Base-by-base conservation (phyloP, 1,139 yeast genomes). In the Geotrichum fermentans region DNA sequence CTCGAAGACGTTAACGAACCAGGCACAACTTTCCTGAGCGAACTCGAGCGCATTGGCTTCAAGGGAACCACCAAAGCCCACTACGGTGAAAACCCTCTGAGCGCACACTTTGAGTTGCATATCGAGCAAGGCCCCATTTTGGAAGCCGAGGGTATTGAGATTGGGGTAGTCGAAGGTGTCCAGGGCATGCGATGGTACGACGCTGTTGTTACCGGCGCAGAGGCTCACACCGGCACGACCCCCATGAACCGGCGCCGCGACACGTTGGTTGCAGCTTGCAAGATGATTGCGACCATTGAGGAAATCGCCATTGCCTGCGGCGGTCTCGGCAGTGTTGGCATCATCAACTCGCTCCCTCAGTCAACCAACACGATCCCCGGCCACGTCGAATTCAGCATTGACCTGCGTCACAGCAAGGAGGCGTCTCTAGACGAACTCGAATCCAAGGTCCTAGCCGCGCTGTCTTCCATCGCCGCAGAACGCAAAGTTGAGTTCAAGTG, bases 101-200 rank as follows among this genome's bases (percentile, higher is more conserved):
- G 80, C 14, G 82, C 83, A 4, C 88, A 83, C 65, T 82, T 83
- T 61, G 90, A 83, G 62, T 69, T 82, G 51, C 90, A 83, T 60
- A 83, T 83, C 52, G 89, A 83, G 60, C 90, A 83, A 64, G 90
- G 89, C 4, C 88, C 89, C 3, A 71, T 80, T 40, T 70, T 83
- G 49, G 88, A 83, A 61, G 72, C 72, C 21, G 74, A 72, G 35
- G 59, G 73, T 1, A 74, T 77, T 58, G 73, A 73, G 53, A 78
- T 83, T 52, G 90, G 89, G 20, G 70, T 82, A 37, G 88, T 82
- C 2, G 70, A 72, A 11, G 85, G 85, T 17, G 86, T 76, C 20
- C 88, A 83, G 62, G 85, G 83, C 2, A 80, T 78, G 58, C 68
- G 73, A 40, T 83, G 90, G 89, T 70, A 72, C 52, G 75, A 73